Evolutionary conservation across 768 basidiomycete genomes (phyloP), one percentile per base, ranked within the genome.

Genomic region (Gloeopeniophorella convolvens): DNA sequence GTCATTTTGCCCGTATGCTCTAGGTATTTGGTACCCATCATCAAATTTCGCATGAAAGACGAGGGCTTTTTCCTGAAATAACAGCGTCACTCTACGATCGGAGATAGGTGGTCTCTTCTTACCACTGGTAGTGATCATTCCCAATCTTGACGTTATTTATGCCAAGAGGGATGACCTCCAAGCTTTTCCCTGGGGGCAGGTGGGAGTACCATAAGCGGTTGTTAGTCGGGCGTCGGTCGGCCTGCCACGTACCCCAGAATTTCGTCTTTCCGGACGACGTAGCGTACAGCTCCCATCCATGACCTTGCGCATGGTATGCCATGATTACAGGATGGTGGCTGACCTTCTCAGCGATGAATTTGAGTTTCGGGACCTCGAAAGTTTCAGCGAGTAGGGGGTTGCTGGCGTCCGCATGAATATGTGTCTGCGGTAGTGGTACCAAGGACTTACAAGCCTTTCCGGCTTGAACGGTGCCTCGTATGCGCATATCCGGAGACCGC

Each of bases 381-480:
- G 90, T 92, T 66, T 94, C 90, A 3, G 79, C 86, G 41, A 91
- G 76, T 80, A 92, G 83, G 1, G 90, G 90, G 57, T 89, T 93
- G 59, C 88, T 91, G 50, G 27, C 58, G 30, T 23, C 42, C 27
- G 28, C 26, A 23, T 55, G 40, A 51, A 15, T 37, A 39, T 15
- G 11, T 15, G 13, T 30, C n/a, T n/a, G 49, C 39, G 13, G 36
- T 45, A n/a, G 35, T 36, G 20, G 15, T 12, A 18, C 20, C 31
- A 15, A 13, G 37, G 36, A 76, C 85, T 68, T 62, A 89, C 88
- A 92, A 94, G 55, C 86, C 88, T 66, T 94, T 94, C 51, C 90
- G 76, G 35, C 89, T 85, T 9, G 85, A 80, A 26, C 91, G 77
- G 67, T 85, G 75, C 41, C 78, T 78, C 3, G 89, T 89, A 60